Evolutionary conservation across 1,284 basidiomycete genomes (phyloP).

Genomic region (Somion occarium): DNA sequence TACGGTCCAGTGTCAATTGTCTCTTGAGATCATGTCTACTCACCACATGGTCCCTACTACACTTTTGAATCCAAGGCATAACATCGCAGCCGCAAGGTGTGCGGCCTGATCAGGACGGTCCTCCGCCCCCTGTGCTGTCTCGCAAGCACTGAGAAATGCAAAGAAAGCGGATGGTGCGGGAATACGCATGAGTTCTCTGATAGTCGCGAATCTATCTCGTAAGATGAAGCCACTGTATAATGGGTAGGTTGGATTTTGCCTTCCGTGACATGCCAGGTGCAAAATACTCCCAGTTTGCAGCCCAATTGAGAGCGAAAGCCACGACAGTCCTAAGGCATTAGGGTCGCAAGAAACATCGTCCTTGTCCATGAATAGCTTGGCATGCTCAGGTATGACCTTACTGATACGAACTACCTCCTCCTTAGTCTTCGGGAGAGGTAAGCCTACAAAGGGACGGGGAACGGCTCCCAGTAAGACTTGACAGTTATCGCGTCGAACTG

Average conservation of each 20-base stretch:
- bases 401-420: not conserved
- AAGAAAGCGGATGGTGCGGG: slow-evolving; percentile 6
- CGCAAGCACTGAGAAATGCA: slow-evolving; percentile 32
- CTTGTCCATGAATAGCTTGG: not conserved
- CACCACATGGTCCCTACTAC: slow-evolving; percentile 32
- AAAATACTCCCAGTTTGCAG: slow-evolving; percentile 18
- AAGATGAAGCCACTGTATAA: slow-evolving; percentile 1
- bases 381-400: not conserved
- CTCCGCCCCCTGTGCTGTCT: slow-evolving; percentile 28
- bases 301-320: not conserved
- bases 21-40: too few relatives aligned
- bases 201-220: not conserved
- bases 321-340: slow-evolving; percentile 14
- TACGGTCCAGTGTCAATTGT: too few relatives aligned
- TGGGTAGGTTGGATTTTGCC: slow-evolving; percentile 13
- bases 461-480: not conserved
- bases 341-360: slow-evolving; percentile 13
- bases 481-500: too few relatives aligned
- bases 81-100: slow-evolving; percentile 30
- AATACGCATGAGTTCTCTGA: not conserved
- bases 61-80: slow-evolving; percentile 29
- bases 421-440: not conserved
- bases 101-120: slow-evolving; percentile 23
- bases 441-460: not conserved
- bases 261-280: slow-evolving; percentile 29